Evolutionary conservation across 2,329 filamentous ascomycete genomes (phyloP), one percentile per base, ranked within the genome.

Genomic region (Colletotrichum sp.): DNA sequence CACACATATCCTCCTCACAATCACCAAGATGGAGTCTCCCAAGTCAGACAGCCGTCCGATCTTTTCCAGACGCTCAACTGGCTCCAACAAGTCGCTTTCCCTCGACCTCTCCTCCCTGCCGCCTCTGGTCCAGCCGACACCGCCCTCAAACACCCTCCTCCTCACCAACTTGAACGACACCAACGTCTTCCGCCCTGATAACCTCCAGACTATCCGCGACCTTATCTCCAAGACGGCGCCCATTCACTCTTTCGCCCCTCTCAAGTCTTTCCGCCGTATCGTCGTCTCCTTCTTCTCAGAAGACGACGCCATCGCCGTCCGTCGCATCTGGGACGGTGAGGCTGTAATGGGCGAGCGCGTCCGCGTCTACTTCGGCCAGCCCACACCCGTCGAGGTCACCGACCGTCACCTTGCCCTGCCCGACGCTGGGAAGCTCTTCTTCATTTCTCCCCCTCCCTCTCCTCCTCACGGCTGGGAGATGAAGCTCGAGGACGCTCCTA

Each of bases 211-310:
- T 76, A 94, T 96, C 80, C 93, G 92, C 82, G 89, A 92, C 70
- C 91, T 95, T 75, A 93, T 97, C 83, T 87, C 91, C 80, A 84
- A 90, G 66, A 91, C 93, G n/a, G 93, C 94, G 4, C 89, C 92
- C 66, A 92, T 96, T 78, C 93, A 95, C 85, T 92, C 93, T 75
- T 97, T 94, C 89, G 91, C 94, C 13, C 95, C 95, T 0, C 90
- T 97, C 77, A 95, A 95, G 83, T 96, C 94, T 8, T 95, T 97
- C 89, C 91, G 93, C 78, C 93, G 95, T 83, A 95, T 97, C 81
- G 89, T 96, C 79, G 91, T 94, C 76, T 95, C 94, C 79, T 96
- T 97, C 88, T 93, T 90, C 84, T 91, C 92, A 76, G 88, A 90
- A 80, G 90, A 93, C 69, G 91, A 93, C 70, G 94, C 95, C 72